Conservation (phyloP, 2,329 filamentous ascomycete genomes). For the Hypoxylon sp. region DNA sequence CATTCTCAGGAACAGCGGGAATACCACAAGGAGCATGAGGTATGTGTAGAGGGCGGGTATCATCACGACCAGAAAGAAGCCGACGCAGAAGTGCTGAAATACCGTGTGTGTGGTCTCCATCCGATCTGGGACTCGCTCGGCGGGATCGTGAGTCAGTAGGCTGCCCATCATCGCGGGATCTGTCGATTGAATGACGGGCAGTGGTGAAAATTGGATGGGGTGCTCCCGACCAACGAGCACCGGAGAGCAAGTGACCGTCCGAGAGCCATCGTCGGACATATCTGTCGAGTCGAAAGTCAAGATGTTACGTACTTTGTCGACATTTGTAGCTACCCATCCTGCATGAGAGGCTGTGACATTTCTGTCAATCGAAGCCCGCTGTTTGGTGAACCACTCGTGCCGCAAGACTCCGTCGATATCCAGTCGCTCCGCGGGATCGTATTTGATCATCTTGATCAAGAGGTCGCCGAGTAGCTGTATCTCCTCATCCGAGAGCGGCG, state of each 20-base stretch:
- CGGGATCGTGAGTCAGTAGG: background rate
- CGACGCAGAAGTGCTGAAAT: too few relatives aligned
- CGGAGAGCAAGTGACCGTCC: background rate
- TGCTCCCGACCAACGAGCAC: background rate
- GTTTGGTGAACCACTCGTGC: constrained; percentile 14
- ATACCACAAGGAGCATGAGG: too few relatives aligned
- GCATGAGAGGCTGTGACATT: background rate
- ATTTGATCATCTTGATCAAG: constrained; percentile 15
- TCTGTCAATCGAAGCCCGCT: background rate
- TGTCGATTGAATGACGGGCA: background rate
- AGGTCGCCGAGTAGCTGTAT: constrained; percentile 5
- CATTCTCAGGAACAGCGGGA: too few relatives aligned
- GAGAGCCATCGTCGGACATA: background rate
- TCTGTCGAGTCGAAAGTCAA: background rate
- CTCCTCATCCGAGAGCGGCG: constrained; percentile 5
- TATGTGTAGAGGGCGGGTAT: too few relatives aligned
- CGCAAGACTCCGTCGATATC: constrained; percentile 11
- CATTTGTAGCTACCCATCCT: background rate
- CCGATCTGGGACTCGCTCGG: background rate
- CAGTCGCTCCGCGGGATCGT: constrained; percentile 12
- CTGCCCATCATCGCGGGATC: background rate
- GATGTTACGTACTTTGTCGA: background rate
- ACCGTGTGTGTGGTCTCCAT: background rate
- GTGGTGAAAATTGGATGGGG: background rate
- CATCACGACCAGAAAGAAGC: too few relatives aligned